Evolutionary conservation across 2,329 filamentous ascomycete genomes (phyloP), one percentile per base, ranked within the genome.

Genomic region (Xylaria sp.): DNA sequence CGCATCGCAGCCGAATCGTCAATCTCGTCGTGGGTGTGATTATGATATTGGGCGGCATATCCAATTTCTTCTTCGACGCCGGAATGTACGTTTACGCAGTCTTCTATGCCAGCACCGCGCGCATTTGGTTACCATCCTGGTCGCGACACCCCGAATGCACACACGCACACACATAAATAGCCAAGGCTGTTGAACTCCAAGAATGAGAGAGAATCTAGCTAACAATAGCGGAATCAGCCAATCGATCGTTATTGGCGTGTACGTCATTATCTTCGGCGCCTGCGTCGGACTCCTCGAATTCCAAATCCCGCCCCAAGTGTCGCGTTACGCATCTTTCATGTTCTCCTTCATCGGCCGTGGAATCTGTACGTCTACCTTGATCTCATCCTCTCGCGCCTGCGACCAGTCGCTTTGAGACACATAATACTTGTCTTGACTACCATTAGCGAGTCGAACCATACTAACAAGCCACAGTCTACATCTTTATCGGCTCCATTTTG

Each of bases 261-360:
- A 98, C 81, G 89, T 97, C 76, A 93, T 98, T 73, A 82, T 97
- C 73, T 99, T 99, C 79, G 96, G 96, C 80, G 86, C 94, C 70
- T 90, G 88, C 74, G 91, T 93, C 73, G 91, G 86, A 55, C 86
- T 92, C 58, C 88, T 94, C 75, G 96, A 99, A 83, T 97, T 98
- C 85, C 92, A 97, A 82, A 95, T 98, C 76, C 95, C 96, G 60
- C 93, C 94, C 69, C 94, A 97, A 81, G 87, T 97, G 64, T 92
- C 94, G 68, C 91, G 94, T 83, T 97, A 98, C 85, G 95, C 94
- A 64, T 97, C 94, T 12, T 99, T 99, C 86, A 91, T 98, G 82
- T 98, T 98, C 86, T 97, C 93, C 67, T 98, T 99, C 87, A 84
- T 98, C 75, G 96, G 96, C 71, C 94, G 96, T 79, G 96, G 96